A percentile compares a stretch with the other conserved stretches of the same genome.
These are phyloP conservation scores for Pleurotus cornucopiae DNA, from an alignment of 768 basidiomycete species.

Conservation along the genomic window DNA sequence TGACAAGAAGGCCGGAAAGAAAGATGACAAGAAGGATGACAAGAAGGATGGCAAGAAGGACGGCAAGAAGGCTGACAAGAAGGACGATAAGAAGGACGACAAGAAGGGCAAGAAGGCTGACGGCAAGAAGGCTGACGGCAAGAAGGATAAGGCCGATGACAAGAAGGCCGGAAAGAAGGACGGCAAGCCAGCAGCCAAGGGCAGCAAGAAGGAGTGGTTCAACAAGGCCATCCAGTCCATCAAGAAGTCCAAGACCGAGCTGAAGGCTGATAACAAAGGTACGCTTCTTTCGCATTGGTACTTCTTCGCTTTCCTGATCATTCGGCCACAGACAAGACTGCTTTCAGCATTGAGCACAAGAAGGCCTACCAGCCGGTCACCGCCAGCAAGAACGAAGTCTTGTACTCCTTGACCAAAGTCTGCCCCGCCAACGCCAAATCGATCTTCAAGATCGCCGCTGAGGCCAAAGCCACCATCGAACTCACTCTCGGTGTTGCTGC, in stretches of 20 bases:
- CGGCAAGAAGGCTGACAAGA: background rate
- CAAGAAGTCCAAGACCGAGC: conserved; percentile 2
- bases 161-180: background rate
- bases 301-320: background rate
- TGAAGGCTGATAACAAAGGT: background rate
- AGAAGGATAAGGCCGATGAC: background rate
- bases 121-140: background rate
- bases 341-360: conserved; percentile 7
- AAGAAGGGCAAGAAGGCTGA: background rate
- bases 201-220: conserved; percentile 1
- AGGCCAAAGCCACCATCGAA: conserved; percentile 21
- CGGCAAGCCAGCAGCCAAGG: background rate
- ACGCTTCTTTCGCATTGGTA: background rate
- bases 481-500: conserved; percentile 23
- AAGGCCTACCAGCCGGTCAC: background rate
- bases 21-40: background rate
- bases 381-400: conserved; percentile 4
- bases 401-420: background rate
- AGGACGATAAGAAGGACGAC: background rate
- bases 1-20: background rate
- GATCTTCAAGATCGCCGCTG: conserved; percentile 10
- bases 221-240: background rate
- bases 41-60: background rate
- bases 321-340: background rate
- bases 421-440: conserved; percentile 9